Base-by-base conservation (phyloP, 2,329 filamentous ascomycete genomes). In the Colletotrichum somersetense region DNA sequence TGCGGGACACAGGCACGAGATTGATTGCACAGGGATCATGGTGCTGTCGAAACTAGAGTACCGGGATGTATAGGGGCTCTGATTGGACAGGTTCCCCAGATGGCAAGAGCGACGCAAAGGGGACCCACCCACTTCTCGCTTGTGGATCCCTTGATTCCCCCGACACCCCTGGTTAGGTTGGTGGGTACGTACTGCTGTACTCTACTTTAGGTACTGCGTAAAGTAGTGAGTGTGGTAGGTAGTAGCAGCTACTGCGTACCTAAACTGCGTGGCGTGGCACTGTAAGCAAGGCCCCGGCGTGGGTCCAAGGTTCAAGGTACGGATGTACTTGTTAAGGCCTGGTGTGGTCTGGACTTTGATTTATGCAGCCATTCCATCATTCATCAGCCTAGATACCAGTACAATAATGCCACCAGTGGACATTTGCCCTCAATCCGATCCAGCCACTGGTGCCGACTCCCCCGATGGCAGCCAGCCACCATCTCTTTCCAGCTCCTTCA, bases 1-100 rank as follows among this genome's bases (percentile, higher is more conserved):
- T 69, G 69, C 69, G 69, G 69, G 65, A 72, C 69, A 72, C 69
- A 68, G 59, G 69, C 65, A 69, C 69, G 69, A 72, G 69, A 72
- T 72, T 72, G 69, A 53, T 30, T n/a, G 30, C 18, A 23, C 65
- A 72, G 69, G 69, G 69, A 53, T 53, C n/a, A 68, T 42, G 38
- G 52, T 58, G 59, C 33, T 69, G 65, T 66, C 69, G 69, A 72
- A 72, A 72, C 69, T 58, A 40, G 66, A 69, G 52, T 44, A 20
- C 44, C 33, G 52, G 69, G 65, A 58, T 44, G 1, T n/a, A 1
- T 14, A 18, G 16, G 44, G 1, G n/a, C 40, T 48, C 3, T 64
- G 38, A 72, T 72, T 64, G 69, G 69, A 8, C 23, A 18, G 23
- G 2, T 1, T 6, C n/a, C 18, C 50, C 14, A 61, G 3, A 44